Conservation (phyloP, 495 filamentous ascomycete species). For the Schizothecium vesticola region DNA sequence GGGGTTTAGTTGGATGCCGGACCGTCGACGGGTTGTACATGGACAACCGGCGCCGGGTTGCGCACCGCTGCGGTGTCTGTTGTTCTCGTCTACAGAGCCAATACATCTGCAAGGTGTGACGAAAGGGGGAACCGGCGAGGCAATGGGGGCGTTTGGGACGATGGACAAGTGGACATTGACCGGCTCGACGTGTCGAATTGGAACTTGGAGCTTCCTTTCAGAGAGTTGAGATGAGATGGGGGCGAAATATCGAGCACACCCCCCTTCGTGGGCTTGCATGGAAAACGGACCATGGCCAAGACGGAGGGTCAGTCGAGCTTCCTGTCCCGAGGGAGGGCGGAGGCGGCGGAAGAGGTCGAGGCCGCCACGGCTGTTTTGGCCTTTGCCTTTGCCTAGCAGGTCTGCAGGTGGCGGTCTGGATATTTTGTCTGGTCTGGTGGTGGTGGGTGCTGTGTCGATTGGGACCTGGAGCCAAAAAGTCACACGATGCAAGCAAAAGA, state of each 20-base stretch:
- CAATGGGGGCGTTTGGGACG: too few species aligned
- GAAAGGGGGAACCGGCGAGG: not conserved
- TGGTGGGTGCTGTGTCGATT: not conserved
- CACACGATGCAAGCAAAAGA: slow-evolving; percentile 1
- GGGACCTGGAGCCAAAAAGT: not conserved
- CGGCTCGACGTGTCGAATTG: not conserved
- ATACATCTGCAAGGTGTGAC: not conserved
- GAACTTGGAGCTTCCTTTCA: not conserved
- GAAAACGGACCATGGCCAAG: not conserved
- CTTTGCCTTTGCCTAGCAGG: too few species aligned
- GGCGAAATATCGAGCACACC: not conserved
- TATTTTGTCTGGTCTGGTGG: not conserved
- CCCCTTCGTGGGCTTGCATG: not conserved
- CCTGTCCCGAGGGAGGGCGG: not conserved
- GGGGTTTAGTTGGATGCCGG: not conserved
- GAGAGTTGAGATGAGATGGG: not conserved
- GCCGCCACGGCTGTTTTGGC: not conserved
- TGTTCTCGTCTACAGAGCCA: not conserved
- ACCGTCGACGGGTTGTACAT: not conserved
- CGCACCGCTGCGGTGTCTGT: not conserved
- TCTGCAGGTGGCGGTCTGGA: not conserved
- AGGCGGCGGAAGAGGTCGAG: not conserved
- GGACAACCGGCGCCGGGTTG: not conserved
- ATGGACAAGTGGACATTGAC: not conserved
- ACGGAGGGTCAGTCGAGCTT: not conserved